Evolutionary conservation across 140 eudicot genomes (phyloP), one percentile per base, ranked within the genome.

Genomic region (Cichorium intybus): DNA sequence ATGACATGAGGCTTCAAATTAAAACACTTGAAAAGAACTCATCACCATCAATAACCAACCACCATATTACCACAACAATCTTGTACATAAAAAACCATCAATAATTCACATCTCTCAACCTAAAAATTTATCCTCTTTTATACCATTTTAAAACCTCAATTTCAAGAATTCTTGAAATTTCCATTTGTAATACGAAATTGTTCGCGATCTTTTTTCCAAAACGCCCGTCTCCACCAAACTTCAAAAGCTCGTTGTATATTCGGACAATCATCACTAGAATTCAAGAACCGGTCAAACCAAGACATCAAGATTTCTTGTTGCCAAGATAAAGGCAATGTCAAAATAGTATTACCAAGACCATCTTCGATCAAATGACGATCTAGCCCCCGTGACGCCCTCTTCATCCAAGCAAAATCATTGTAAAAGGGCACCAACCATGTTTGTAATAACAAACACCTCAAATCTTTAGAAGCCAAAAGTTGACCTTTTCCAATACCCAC

Each of bases 221-320:
- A 92, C 1, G 95, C 90, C 69, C 98, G 80, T 66, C 85, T 88
- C 98, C 98, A 92, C 98, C 98, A 92, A 66, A 85, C 87, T 49
- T 92, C 96, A 46, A 92, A 92, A 3, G 86, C 96, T 49, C 95
- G 68, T 73, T 83, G 95, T 24, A 88, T 85, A 70, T 88, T 92
- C 3, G 96, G 98, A 69, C 95, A 92, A 62, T 92, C 96, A 35
- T 92, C 98, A 7, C 95, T 80, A 8, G 85, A 77, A 35, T 92
- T 88, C 60, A 92, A 56, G 57, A 88, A 92, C 48, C 98, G 74
- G 34, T 88, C 93, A 68, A 92, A 92, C 98, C 98, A 92, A 31
- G 95, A 64, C 79, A 85, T 74, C 49, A 92, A 61, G 56, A 92
- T 79, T 28, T 88, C 93, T 74, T 92, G 95, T 70, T 92, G 96